Base-by-base conservation (phyloP, 179 eudicot genomes). In the Nepenthes alata region DNA sequence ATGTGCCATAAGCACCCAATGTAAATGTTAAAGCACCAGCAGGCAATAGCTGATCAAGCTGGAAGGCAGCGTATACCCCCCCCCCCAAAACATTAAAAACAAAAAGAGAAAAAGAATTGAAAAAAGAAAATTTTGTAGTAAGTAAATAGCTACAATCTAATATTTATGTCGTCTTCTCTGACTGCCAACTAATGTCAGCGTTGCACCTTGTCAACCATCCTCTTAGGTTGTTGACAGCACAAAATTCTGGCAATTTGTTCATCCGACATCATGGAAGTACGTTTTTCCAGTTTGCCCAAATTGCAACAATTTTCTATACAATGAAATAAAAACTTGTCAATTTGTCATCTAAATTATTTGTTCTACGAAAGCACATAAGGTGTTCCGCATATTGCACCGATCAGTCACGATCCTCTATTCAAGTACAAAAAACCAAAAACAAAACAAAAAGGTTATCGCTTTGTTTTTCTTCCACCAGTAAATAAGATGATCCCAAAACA, bases 371-470 rank as follows among this genome's bases (percentile, higher is more conserved):
- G 55, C 16, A 36, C 65, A 62, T 10, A 56, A 47, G 60, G 6
- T 68, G 49, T 55, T 56, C 37, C 16, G 14, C 57, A 38, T 48
- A 61, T 25, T 55, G 55, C 11, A 13, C 62, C 65, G 38, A 50
- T 62, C 12, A 38, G 9, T 12, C 12, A 10, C n/a, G 53, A 67
- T 48, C 54, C 25, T 11, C 6, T 25, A 25, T 25, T 25, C 25
- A 25, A 25, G 25, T 25, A 25, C 25, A 0, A 25, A 25, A 25
- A 25, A 25, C 25, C 25, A 25, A 25, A 25, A 38, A 3, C 47
- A 36, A 52, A 45, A 51, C 39, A 11, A 51, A 2, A 7, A 52
- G 52, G 53, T 12, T 36, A 14, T 16, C n/a, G 4, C 58, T 50
- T 6, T 12, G 35, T 2, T 2, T 37, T 6, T 35, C 36, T 4